Conservation (phyloP, 2,329 filamentous ascomycete species). For the Coniochaeta sp. region DNA sequence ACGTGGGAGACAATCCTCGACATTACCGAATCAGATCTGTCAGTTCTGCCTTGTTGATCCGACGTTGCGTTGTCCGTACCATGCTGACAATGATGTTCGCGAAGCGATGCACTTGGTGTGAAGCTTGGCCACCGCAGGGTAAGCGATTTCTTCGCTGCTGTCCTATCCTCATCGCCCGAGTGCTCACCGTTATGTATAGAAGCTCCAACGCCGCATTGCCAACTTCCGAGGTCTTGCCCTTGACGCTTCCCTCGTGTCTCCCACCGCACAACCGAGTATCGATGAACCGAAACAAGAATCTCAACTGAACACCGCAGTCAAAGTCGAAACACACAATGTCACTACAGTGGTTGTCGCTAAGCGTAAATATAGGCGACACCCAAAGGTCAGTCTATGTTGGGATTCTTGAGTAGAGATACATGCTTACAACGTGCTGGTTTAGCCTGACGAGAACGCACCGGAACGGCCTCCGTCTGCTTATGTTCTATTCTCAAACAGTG, state of each 20-base stretch:
- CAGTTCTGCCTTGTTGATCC: constrained; percentile 19
- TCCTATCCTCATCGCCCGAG: background rate
- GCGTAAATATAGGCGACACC: constrained; percentile 70
- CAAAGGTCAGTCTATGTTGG: constrained; percentile 48
- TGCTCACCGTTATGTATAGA: constrained; percentile 36
- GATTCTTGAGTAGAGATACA: background rate
- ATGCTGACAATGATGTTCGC: constrained; percentile 7
- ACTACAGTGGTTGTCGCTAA: constrained; percentile 43
- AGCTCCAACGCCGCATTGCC: constrained; percentile 76
- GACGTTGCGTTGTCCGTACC: constrained; percentile 7
- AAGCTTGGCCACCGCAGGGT: constrained; percentile 77
- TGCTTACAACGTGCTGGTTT: background rate
- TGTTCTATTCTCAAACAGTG: constrained; percentile 79
- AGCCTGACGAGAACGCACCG: constrained; percentile 73
- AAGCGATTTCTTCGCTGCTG: constrained; percentile 23
- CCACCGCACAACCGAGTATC: constrained; percentile 34
- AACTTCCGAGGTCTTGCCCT: constrained; percentile 59
- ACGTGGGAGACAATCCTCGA: constrained; percentile 78
- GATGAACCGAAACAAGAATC: constrained; percentile 51
- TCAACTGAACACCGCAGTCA: constrained; percentile 30
- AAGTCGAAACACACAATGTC: constrained; percentile 34
- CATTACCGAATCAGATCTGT: constrained; percentile 80
- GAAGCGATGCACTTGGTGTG: constrained; percentile 63
- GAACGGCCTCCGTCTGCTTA: constrained; percentile 77
- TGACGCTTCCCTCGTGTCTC: constrained; percentile 41